A percentile compares a stretch with the other conserved stretches of the same genome.
Conservation (phyloP, 148 eudicot genomes). For the Nepenthes gracilis region DNA sequence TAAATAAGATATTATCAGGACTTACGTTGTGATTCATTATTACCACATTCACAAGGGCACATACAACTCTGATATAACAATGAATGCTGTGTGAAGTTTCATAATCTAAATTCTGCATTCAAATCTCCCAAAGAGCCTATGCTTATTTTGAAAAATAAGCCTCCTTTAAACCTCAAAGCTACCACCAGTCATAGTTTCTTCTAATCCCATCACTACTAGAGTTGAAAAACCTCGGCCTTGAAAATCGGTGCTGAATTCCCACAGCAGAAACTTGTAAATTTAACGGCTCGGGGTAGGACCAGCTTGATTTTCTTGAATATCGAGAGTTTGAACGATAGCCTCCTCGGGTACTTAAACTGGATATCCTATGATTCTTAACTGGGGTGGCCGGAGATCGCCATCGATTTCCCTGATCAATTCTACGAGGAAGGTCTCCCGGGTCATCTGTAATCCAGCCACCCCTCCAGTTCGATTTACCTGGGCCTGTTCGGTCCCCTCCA, state of each 20-base stretch:
- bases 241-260: slow-evolving; percentile 23
- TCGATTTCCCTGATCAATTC: slow-evolving; percentile 7
- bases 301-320: slow-evolving; percentile 20
- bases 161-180: neutral
- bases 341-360: slow-evolving; percentile 13
- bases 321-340: slow-evolving; percentile 29
- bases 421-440: slow-evolving; percentile 29
- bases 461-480: slow-evolving; percentile 37
- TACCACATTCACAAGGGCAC: too few relatives aligned
- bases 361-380: slow-evolving; percentile 21
- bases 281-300: slow-evolving; percentile 19
- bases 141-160: too few relatives aligned
- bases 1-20: too few relatives aligned
- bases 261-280: slow-evolving; percentile 27
- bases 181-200: slow-evolving; percentile 38
- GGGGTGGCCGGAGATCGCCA: slow-evolving; percentile 63
- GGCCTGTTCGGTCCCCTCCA: slow-evolving; percentile 14
- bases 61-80: too few relatives aligned
- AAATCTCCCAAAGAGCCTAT: too few relatives aligned
- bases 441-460: slow-evolving; percentile 70
- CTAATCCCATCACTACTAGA: slow-evolving; percentile 23
- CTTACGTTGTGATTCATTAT: too few relatives aligned
- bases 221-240: slow-evolving; percentile 46
- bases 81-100: too few relatives aligned
- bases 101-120: too few relatives aligned